Percentiles rank a stretch among this genome's conserved stretches.
phyloP scores from a whole-genome alignment of 345 rosid genomes.

The Hirschfeldia incana region DNA sequence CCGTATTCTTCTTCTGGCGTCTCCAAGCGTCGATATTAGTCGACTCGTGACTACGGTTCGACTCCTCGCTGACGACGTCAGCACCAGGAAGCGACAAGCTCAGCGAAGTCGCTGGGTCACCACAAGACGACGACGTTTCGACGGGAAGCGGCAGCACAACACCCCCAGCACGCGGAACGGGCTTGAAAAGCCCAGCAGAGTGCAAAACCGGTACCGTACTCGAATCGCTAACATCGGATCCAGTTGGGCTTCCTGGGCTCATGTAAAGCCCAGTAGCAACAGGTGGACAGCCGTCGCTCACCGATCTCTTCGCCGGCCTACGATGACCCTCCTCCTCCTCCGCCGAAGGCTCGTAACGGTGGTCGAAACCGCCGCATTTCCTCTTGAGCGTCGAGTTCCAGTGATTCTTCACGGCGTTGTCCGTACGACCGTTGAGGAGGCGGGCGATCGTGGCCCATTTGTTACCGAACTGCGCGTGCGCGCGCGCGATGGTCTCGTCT shows the following conservation, averaged over 20 bases:
- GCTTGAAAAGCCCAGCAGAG: constrained; percentile 45
- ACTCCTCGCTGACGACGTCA: constrained; percentile 32
- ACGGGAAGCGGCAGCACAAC: constrained; percentile 40
- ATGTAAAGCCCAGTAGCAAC: constrained; percentile 54
- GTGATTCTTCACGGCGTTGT: constrained; percentile 92
- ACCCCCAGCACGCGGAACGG: constrained; percentile 55
- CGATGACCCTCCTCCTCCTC: constrained; percentile 27
- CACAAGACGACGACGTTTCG: constrained; percentile 46
- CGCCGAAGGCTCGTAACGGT: constrained; percentile 5
- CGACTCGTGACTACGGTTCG: constrained; percentile 35
- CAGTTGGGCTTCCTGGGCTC: constrained; percentile 74
- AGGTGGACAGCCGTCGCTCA: constrained; percentile 54
- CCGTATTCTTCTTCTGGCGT: background rate
- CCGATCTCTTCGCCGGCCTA: constrained; percentile 68
- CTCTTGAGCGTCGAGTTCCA: constrained; percentile 96
- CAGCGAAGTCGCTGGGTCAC: constrained; percentile 60
- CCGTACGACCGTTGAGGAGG: constrained; percentile 87
- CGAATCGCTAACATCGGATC: constrained; percentile 71
- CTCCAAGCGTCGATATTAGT: background rate
- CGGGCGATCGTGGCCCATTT: constrained; percentile 97
- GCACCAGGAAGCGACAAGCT: constrained; percentile 56
- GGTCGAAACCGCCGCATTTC: constrained; percentile 47
- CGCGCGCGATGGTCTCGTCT: constrained; percentile 67
- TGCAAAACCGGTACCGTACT: constrained; percentile 47
- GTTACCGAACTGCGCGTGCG: constrained; percentile 86